Evolutionary conservation across 139 green algal genomes (phyloP).

Genomic region (Chlorella sp.): DNA sequence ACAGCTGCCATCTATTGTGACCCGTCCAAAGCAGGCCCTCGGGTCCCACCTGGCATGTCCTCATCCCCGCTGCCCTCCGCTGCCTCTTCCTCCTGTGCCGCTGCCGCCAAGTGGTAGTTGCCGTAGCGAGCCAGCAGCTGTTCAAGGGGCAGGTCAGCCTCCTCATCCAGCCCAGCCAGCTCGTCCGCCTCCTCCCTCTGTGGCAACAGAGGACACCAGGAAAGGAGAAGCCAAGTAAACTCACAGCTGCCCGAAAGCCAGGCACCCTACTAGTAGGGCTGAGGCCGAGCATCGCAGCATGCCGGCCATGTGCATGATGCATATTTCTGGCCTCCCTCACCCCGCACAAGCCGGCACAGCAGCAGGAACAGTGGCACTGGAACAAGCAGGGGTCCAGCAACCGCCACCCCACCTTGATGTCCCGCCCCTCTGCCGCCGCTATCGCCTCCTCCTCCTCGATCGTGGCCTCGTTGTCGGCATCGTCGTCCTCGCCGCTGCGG

Average conservation of each 20-base stretch:
- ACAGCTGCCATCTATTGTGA: no score
- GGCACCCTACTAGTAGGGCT: no score
- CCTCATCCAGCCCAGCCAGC: slow-evolving; percentile 73
- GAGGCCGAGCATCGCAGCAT: no score
- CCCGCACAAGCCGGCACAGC: no score
- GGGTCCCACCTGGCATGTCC: slow-evolving; percentile 1
- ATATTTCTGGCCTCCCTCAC: no score
- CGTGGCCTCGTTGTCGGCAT: slow-evolving; percentile 77
- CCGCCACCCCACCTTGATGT: slow-evolving; percentile 6
- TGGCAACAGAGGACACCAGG: no score
- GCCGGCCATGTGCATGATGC: no score
- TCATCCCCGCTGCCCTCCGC: neutral
- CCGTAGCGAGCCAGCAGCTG: slow-evolving; percentile 82
- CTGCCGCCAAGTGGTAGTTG: slow-evolving; percentile 38
- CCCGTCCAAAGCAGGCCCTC: no score
- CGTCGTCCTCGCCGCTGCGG: slow-evolving; percentile 38
- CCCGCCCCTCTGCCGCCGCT: slow-evolving; percentile 47
- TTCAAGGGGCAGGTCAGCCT: slow-evolving; percentile 89
- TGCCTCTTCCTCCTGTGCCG: slow-evolving; percentile 40
- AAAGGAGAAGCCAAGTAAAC: neutral
- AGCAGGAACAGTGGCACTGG: no score
- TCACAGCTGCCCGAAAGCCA: no score
- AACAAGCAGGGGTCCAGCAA: no score
- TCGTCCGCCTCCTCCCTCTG: slow-evolving; percentile 59
- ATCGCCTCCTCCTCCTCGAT: slow-evolving; percentile 79